These are phyloP conservation scores for Leccinum incarnatum DNA, from an alignment of 768 basidiomycete genomes.

Conservation along the genomic window DNA sequence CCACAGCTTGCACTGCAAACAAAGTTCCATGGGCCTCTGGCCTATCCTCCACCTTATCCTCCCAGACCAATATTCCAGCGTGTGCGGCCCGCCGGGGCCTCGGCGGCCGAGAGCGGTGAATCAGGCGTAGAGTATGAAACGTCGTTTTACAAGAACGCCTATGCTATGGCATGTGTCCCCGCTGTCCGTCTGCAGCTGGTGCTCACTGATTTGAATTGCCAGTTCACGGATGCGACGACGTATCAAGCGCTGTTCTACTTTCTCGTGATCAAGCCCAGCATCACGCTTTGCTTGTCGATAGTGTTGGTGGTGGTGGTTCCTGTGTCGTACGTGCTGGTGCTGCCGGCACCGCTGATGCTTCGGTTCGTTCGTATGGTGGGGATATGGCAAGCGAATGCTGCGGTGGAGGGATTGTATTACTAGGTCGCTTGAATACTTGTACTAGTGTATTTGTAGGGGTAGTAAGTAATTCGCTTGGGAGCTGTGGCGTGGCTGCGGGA, in stretches of 20 bases:
- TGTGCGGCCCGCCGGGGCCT: conserved; percentile 44
- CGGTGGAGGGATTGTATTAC: conserved; percentile 64
- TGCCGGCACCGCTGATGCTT: conserved; percentile 68
- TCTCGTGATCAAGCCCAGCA: conserved; percentile 80
- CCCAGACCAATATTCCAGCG: conserved; percentile 76
- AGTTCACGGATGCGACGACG: conserved; percentile 81
- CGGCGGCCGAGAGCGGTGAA: conserved; percentile 49
- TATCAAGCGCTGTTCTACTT: conserved; percentile 89
- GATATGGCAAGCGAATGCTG: conserved; percentile 81
- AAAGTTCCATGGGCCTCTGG: conserved; percentile 65
- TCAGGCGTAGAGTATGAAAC: conserved; percentile 46
- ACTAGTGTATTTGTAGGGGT: not conserved
- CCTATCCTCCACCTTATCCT: conserved; percentile 62
- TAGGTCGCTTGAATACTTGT: conserved; percentile 28
- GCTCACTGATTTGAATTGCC: conserved; percentile 7
- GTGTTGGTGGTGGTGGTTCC: conserved; percentile 54
- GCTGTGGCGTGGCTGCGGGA: conserved; percentile 29
- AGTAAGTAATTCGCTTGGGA: conserved; percentile 15
- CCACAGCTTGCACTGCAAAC: conserved; percentile 62
- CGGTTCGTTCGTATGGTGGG: conserved; percentile 65
- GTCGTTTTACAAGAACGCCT: conserved; percentile 80
- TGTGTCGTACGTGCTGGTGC: conserved; percentile 53
- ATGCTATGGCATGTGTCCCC: conserved; percentile 62
- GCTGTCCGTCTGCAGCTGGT: not conserved
- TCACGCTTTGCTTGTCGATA: conserved; percentile 66